Base-by-base conservation (phyloP, 2,329 filamentous ascomycete species). In the Colletotrichum filicis region DNA sequence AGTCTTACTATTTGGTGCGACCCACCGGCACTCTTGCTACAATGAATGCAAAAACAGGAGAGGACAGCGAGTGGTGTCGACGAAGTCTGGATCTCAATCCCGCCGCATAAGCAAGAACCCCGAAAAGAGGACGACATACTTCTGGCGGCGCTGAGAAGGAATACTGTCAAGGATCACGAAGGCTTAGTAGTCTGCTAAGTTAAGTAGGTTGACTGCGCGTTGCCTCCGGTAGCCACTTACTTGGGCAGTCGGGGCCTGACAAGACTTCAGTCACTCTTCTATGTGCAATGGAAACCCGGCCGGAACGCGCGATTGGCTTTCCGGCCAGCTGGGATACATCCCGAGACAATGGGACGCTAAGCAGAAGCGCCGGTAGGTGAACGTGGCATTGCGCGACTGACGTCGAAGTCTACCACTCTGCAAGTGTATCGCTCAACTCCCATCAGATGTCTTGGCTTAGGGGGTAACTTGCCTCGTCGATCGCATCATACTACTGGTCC, bases 31-130 rank as follows among this genome's bases (percentile, higher is more conserved):
- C 73, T 71, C 52, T 76, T 74, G 49, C 57, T 72, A 56, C 76
- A 76, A 49, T 76, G 75, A 6, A 63, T 22, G 52, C 75, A 76
- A 35, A 68, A 76, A 53, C 74, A 77, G 16, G 73, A 72, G 12
- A 77, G 53, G 3, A 76, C 66, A 1, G 56, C 59, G 1, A 65
- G n/a, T 3, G 75, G 75, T n/a, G 64, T 61, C 6, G 66, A 26
- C 2, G 62, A 35, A 12, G 76, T 66, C 6, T 65, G 19, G 11
- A 75, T 14, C 14, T 26, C n/a, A 32, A 76, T 61, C 2, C 63
- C 74, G 24, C 70, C 75, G 12, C 75, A 76, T 22, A 76, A 64
- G 26, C 72, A 76, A 0, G 57, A 53, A 6, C 74, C 75, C 12
- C 59, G 37, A 30, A 74, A 74, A 6, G 66, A 61, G 32, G 66